Percentiles rank a stretch among this genome's conserved stretches.
Conservation (phyloP, 1,139 yeast species). For the Hemisphaericaspora xylofermentans region DNA sequence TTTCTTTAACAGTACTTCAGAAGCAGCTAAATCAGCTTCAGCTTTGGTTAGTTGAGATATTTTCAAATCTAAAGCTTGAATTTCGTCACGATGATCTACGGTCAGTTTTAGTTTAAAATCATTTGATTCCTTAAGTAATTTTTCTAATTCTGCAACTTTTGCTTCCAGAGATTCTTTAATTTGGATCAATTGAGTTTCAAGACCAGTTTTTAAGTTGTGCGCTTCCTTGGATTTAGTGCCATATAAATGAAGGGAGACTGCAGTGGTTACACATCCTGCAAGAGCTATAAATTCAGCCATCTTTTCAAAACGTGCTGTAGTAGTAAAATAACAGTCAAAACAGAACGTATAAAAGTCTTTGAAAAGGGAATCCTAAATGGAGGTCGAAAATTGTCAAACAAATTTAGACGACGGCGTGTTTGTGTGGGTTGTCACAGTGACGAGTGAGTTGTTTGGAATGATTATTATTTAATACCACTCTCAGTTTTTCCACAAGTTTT, state of each 20-base stretch:
- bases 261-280: constrained; percentile 26
- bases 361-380: background rate
- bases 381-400: too few species aligned
- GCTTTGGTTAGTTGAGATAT: constrained; percentile 6
- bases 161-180: constrained; percentile 5
- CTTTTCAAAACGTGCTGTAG: background rate
- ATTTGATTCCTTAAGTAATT: constrained; percentile 5
- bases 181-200: constrained; percentile 2
- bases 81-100: background rate
- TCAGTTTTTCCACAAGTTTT: too few species aligned
- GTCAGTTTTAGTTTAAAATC: background rate
- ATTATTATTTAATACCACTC: too few species aligned
- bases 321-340: too few species aligned
- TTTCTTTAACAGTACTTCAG: constrained; percentile 5
- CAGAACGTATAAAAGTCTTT: background rate
- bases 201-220: constrained; percentile 14
- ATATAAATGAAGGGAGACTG: constrained; percentile 25
- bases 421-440: too few species aligned
- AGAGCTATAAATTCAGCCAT: constrained; percentile 20
- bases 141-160: constrained; percentile 2
- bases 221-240: constrained; percentile 25
- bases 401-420: too few species aligned
- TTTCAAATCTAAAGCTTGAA: constrained; percentile 7
- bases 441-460: too few species aligned
- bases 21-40: constrained; percentile 3